Evolutionary conservation across 148 eudicot species (phyloP).

Genomic region (Agrostemma githago): DNA sequence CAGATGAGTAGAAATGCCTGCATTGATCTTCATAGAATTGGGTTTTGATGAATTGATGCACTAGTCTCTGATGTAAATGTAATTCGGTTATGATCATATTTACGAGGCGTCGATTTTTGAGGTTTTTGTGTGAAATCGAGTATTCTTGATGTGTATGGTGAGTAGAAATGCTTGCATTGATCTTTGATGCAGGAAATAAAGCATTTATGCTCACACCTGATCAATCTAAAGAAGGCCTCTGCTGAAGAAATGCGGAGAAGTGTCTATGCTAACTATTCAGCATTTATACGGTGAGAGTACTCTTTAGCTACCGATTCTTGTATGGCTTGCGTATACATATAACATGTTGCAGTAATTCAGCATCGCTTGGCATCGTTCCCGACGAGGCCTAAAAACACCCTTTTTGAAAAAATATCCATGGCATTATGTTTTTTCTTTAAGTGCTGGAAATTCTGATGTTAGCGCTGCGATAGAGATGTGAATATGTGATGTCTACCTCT

Average conservation of each 20-base stretch:
- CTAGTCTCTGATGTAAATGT: background rate
- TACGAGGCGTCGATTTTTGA: background rate
- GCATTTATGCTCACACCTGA: slow-evolving; percentile 73
- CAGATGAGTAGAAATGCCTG: background rate
- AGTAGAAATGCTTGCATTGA: background rate
- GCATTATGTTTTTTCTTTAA: background rate
- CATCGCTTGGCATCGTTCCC: too few relatives aligned
- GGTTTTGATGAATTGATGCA: background rate
- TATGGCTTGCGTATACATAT: background rate
- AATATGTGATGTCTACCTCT: background rate
- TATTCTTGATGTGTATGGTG: background rate
- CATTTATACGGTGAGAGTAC: slow-evolving; percentile 94
- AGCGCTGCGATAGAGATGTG: background rate
- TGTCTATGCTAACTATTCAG: slow-evolving; percentile 92
- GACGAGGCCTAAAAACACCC: background rate
- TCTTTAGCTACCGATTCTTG: background rate
- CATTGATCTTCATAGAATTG: background rate
- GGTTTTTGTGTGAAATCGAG: background rate
- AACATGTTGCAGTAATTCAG: too few relatives aligned
- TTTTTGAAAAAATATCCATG: background rate
- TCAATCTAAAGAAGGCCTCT: slow-evolving; percentile 89
- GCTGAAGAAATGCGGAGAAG: slow-evolving; percentile 98
- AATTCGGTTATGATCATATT: background rate
- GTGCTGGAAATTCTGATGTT: background rate
- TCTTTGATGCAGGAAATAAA: slow-evolving; percentile 64